phyloP scores from a whole-genome alignment of 2,329 filamentous ascomycete genomes.

The Aspergillus luchuensis region DNA sequence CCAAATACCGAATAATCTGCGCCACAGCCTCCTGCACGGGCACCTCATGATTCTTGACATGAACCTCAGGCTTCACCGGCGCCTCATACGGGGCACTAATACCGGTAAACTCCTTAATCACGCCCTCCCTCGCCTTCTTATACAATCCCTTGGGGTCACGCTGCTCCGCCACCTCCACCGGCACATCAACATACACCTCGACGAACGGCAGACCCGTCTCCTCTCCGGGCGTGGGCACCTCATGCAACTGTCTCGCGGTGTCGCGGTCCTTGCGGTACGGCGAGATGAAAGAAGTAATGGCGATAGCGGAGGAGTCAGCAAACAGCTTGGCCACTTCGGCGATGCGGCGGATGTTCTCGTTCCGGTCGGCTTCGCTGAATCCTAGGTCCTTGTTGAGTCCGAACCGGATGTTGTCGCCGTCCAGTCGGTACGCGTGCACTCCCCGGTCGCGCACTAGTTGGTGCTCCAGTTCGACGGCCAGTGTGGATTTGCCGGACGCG shows the following conservation, averaged over 20 bases:
- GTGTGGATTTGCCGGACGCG: conserved; percentile 94
- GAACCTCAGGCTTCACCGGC: conserved; percentile 81
- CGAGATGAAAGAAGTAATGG: conserved; percentile 95
- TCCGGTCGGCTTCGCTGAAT: conserved; percentile 88
- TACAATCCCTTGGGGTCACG: conserved; percentile 97
- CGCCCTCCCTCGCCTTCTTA: conserved; percentile 90
- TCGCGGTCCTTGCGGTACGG: conserved; percentile 87
- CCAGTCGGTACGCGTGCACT: conserved; percentile 84
- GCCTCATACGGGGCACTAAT: conserved; percentile 95
- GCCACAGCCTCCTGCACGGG: conserved; percentile 85
- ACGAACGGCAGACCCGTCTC: conserved; percentile 75
- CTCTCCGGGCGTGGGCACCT: conserved; percentile 59
- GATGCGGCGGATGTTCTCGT: conserved; percentile 97
- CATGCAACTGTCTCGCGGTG: conserved; percentile 78
- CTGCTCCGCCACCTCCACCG: conserved; percentile 88
- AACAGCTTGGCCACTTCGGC: conserved; percentile 97
- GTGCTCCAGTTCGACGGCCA: conserved; percentile 95
- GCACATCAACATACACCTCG: conserved; percentile 91
- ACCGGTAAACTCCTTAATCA: conserved; percentile 97
- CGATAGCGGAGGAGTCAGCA: conserved; percentile 82
- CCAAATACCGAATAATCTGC: conserved; percentile 78
- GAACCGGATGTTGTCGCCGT: conserved; percentile 98
- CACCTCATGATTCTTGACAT: conserved; percentile 77
- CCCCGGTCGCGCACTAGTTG: conserved; percentile 77
- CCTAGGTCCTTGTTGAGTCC: conserved; percentile 97